These are phyloP conservation scores for Mimosa bimucronata DNA, from an alignment of 306 rosid genomes.

Conservation along the genomic window DNA sequence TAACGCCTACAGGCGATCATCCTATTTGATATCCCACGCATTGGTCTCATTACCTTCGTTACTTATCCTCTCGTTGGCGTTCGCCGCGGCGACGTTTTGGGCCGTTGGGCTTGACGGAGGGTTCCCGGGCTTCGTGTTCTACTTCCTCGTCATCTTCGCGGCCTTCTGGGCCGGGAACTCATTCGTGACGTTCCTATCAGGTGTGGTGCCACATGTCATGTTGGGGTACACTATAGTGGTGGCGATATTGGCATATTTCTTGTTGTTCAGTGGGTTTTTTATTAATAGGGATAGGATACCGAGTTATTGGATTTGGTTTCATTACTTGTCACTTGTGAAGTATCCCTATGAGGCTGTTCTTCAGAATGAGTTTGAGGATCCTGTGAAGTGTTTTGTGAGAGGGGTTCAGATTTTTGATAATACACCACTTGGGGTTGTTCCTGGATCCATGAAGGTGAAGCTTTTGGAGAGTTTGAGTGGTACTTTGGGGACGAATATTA, in stretches of 20 bases:
- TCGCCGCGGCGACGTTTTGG: conserved; percentile 63
- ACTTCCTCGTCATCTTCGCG: conserved; percentile 3
- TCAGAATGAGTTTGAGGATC: conserved; percentile 26
- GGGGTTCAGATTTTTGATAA: conserved; percentile 69
- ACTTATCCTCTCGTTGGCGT: conserved; percentile 48
- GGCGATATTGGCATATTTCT: background rate
- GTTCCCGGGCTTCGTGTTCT: background rate
- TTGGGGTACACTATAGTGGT: conserved; percentile 5
- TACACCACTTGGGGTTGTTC: conserved; percentile 51
- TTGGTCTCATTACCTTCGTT: conserved; percentile 49
- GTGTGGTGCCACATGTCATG: background rate
- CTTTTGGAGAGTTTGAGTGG: conserved; percentile 53
- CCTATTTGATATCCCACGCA: conserved; percentile 61
- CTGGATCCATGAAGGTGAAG: conserved; percentile 48
- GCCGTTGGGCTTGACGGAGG: conserved; percentile 71
- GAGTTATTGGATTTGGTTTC: conserved; percentile 7
- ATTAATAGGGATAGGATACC: background rate
- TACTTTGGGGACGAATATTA: conserved; percentile 56
- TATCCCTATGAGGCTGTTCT: conserved; percentile 5
- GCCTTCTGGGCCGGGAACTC: conserved; percentile 9
- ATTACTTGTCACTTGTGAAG: conserved; percentile 3
- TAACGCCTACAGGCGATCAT: conserved; percentile 66
- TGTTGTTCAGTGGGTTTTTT: conserved; percentile 2
- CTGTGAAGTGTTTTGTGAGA: conserved; percentile 55
- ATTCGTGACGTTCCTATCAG: conserved; percentile 18